Percentiles rank a stretch among this genome's conserved stretches.
phyloP scores from a whole-genome alignment of 345 rosid genomes.

The Linum tenue region DNA sequence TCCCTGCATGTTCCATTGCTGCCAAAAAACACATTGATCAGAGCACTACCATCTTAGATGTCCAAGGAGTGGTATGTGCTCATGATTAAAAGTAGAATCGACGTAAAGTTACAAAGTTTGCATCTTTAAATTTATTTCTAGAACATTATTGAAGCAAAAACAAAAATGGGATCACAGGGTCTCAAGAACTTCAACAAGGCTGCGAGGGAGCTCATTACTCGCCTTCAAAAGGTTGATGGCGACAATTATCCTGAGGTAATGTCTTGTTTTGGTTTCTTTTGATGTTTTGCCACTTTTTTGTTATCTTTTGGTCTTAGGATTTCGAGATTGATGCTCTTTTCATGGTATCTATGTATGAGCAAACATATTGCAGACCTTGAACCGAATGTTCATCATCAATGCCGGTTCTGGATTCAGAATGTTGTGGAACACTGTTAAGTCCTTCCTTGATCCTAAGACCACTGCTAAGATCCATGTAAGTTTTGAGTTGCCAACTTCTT shows the following conservation, averaged over 20 bases:
- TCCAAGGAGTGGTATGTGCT: constrained; percentile 82
- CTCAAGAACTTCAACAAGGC: constrained; percentile 71
- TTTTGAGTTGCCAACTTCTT: not conserved
- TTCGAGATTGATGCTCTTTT: not conserved
- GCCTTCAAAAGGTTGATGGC: constrained; percentile 69
- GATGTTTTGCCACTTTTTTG: not conserved
- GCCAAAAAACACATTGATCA: constrained; percentile 71
- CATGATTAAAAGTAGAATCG: not conserved
- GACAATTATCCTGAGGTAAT: constrained; percentile 88
- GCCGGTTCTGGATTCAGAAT: constrained; percentile 90
- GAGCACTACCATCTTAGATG: constrained; percentile 89
- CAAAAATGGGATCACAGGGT: constrained; percentile 42
- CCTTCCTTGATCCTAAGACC: constrained; percentile 84
- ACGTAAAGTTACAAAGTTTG: not conserved
- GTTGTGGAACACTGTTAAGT: constrained; percentile 71
- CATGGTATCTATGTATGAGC: constrained; percentile 17
- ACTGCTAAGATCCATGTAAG: constrained; percentile 76
- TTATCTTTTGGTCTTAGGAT: not conserved
- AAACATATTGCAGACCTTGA: constrained; percentile 47
- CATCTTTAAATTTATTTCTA: not conserved
- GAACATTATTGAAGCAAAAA: not conserved
- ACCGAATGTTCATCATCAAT: constrained; percentile 93
- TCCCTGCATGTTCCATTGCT: constrained; percentile 72
- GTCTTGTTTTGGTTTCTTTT: not conserved
- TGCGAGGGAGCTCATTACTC: constrained; percentile 68